Base-by-base conservation (phyloP, 2,329 filamentous ascomycete genomes). In the Aureobasidium sp. region DNA sequence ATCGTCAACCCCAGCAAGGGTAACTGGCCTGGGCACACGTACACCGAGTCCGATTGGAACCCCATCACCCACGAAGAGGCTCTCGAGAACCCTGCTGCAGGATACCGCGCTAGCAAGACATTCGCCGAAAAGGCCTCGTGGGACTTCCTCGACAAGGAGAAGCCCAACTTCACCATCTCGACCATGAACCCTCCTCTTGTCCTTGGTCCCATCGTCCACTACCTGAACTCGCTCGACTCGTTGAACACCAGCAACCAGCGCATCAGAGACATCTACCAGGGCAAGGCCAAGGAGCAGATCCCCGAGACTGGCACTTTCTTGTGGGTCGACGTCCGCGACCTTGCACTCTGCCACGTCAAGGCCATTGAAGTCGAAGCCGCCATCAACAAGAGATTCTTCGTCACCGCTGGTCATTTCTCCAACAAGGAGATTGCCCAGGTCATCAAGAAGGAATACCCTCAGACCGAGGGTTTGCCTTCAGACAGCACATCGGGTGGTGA, bases 201-300 rank as follows among this genome's bases (percentile, higher is more conserved):
- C 0, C 74, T 77, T 51, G 79, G 79, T 1, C 79, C 79, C 1
- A 75, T 79, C 43, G 76, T 64, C 53, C 80, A 86, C 65, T 84
- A 84, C 64, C 77, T 90, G 2, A 80, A 84, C 63, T 79, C 76
- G 23, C 76, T 88, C 0, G 80, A 83, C n/a, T 75, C 75, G 1
- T 75, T 91, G 63, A 92, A 91, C 74, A 88, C 86, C 1, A 89
- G 86, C 15, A 91, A 90, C 70, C 79, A 84, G 65, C 81, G 85
- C 21, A 79, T 90, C 58, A 76, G 82, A 9, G 79, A 86, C 62
- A 73, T 88, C 55, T 78, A 86, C n/a, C 79, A 78, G 7, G 88
- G 87, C 19, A 80, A 82, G 62, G 80, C 76, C 69, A 84, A 82
- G 64, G 74, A 81, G 1, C 76, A 78, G 27, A 78, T 88, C 10